Conservation (phyloP, 2,329 filamentous ascomycete genomes). For the Colletotrichum lindemuthianum region DNA sequence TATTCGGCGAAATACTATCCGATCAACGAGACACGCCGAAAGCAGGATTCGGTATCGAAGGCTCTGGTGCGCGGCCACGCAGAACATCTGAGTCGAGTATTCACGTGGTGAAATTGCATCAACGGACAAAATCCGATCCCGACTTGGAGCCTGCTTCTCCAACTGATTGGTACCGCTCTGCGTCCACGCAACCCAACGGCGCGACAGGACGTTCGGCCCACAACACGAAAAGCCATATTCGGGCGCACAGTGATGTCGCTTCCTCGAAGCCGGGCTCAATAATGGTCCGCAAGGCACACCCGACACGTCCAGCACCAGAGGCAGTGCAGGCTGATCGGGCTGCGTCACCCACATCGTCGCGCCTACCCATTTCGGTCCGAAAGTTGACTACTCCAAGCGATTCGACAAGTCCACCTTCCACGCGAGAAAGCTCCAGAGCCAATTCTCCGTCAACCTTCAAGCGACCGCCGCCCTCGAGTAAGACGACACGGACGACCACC, state of each 20-base stretch:
- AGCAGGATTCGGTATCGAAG: conserved; percentile 70
- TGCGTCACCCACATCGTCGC: conserved; percentile 48
- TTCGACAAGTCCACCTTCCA: conserved; percentile 49
- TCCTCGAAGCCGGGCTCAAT: conserved; percentile 46
- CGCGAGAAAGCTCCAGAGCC: conserved; percentile 55
- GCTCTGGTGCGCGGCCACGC: conserved; percentile 56
- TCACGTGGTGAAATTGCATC: conserved; percentile 60
- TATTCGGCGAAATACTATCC: conserved; percentile 81
- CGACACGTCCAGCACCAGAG: conserved; percentile 38
- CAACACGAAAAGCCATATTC: conserved; percentile 50
- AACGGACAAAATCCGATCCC: conserved; percentile 65
- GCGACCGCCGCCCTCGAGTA: conserved; percentile 54
- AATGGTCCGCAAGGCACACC: conserved; percentile 46
- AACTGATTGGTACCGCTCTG: conserved; percentile 70
- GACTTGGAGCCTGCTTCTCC: conserved; percentile 71
- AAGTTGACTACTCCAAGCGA: conserved; percentile 44
- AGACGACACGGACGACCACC: conserved; percentile 49
- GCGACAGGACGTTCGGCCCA: conserved; percentile 22
- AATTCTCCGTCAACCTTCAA: conserved; percentile 63
- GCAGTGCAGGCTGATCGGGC: conserved; percentile 39
- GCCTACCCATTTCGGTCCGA: conserved; percentile 57
- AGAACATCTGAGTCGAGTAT: conserved; percentile 79
- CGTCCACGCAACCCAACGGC: conserved; percentile 40
- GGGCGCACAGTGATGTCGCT: conserved; percentile 71
- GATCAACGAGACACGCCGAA: conserved; percentile 62